A percentile compares a stretch with the other conserved stretches of the same genome.
phyloP scores from a whole-genome alignment of 2,329 filamentous ascomycete species.

The Xylariaceae sp. region DNA sequence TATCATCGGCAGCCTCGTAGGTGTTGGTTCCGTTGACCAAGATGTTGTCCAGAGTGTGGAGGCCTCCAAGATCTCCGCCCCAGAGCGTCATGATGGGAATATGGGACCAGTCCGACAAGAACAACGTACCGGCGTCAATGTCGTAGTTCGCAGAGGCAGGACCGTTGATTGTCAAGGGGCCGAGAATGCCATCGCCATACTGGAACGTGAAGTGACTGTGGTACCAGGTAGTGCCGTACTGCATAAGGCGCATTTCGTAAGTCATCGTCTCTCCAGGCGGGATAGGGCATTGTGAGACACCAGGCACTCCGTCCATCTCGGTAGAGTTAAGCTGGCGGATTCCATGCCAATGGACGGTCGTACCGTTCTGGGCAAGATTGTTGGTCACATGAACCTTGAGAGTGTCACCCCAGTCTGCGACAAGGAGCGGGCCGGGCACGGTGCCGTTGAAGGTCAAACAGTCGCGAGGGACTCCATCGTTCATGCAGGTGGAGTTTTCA shows the following conservation, averaged over 20 bases:
- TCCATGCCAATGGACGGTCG: conserved; percentile 60
- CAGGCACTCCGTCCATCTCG: conserved; percentile 53
- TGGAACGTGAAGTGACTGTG: conserved; percentile 55
- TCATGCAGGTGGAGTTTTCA: conserved; percentile 30
- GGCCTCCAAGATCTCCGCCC: conserved; percentile 28
- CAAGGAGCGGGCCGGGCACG: conserved; percentile 29
- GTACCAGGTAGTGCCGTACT: conserved; percentile 56
- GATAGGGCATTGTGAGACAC: conserved; percentile 47
- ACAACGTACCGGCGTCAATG: conserved; percentile 56
- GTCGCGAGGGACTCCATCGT: conserved; percentile 36
- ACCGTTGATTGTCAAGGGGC: conserved; percentile 59
- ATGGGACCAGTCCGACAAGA: conserved; percentile 58
- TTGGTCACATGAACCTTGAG: conserved; percentile 55
- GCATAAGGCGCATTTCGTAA: conserved; percentile 54
- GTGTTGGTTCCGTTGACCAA: conserved; percentile 31
- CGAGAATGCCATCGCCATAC: conserved; percentile 53
- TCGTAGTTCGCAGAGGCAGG: conserved; percentile 58
- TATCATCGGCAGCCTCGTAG: conserved; percentile 22
- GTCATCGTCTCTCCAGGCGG: conserved; percentile 49
- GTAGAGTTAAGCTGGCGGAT: conserved; percentile 53
- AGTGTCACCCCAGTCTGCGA: conserved; percentile 48
- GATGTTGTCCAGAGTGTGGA: conserved; percentile 37
- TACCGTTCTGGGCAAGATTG: conserved; percentile 49
- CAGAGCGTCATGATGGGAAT: conserved; percentile 38
- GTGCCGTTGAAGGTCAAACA: conserved; percentile 38